These are phyloP conservation scores for Syncephalastrum racemosum DNA, from an alignment of 371 early-diverging fungal genomes.

Conservation along the genomic window DNA sequence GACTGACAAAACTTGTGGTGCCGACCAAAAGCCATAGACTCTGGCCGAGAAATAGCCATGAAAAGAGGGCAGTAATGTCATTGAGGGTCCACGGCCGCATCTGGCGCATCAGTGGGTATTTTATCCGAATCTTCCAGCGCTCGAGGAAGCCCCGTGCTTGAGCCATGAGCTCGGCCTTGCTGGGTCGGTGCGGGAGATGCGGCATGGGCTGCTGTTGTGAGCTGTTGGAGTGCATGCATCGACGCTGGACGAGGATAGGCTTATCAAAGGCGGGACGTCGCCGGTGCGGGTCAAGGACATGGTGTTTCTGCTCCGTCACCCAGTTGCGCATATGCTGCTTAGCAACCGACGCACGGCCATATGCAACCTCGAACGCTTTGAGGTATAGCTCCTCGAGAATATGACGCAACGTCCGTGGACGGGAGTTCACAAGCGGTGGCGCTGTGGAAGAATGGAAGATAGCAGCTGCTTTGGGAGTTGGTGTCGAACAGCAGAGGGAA, in stretches of 20 bases:
- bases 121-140: slow-evolving; percentile 57
- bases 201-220: slow-evolving; percentile 2
- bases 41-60: slow-evolving; percentile 89
- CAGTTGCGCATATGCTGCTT: too few species aligned
- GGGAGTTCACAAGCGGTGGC: too few species aligned
- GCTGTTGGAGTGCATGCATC: slow-evolving; percentile 8
- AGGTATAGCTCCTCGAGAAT: too few species aligned
- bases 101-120: slow-evolving; percentile 61
- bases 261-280: too few species aligned
- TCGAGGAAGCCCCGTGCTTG: slow-evolving; percentile 50
- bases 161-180: slow-evolving; percentile 44
- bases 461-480: too few species aligned
- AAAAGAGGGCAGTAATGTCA: slow-evolving; percentile 85
- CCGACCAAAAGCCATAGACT: slow-evolving; percentile 83
- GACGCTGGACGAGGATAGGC: background rate
- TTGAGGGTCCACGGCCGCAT: slow-evolving; percentile 84
- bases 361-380: too few species aligned
- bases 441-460: too few species aligned
- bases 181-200: slow-evolving; percentile 33
- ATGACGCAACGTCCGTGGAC: too few species aligned
- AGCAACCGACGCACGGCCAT: too few species aligned
- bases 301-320: too few species aligned
- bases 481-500: too few species aligned
- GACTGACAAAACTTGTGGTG: slow-evolving; percentile 88
- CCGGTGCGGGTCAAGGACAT: too few species aligned